Conservation (phyloP, 768 basidiomycete species). For the Boletellus emodensis region DNA sequence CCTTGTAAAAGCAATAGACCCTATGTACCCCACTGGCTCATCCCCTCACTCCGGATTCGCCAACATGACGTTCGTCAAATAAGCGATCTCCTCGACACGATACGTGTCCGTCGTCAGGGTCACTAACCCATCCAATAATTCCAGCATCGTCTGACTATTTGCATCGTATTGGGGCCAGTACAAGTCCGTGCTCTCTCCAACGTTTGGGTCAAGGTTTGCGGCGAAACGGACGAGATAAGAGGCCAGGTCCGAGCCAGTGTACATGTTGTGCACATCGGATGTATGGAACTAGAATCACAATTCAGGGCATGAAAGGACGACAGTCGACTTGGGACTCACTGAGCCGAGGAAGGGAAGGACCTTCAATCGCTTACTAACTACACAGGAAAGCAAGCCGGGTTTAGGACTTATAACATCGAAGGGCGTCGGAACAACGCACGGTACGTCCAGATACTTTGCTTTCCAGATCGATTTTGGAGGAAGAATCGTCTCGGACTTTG, state of each 20-base stretch:
- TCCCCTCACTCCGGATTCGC: conserved; percentile 1
- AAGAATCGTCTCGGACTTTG: conserved; percentile 48
- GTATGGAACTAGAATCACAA: background rate
- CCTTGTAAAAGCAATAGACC: too few relatives aligned
- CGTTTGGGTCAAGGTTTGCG: conserved; percentile 37
- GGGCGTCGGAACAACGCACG: background rate
- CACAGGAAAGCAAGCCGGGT: too few relatives aligned
- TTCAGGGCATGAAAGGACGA: too few relatives aligned
- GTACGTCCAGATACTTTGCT: conserved; percentile 38
- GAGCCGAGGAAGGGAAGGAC: too few relatives aligned
- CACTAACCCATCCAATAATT: conserved; percentile 36
- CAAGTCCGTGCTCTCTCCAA: conserved; percentile 22
- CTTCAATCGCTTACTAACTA: too few relatives aligned
- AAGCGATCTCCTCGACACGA: conserved; percentile 37
- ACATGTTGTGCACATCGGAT: conserved; percentile 42
- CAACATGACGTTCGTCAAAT: conserved; percentile 19
- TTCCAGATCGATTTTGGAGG: conserved; percentile 34
- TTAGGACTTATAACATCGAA: too few relatives aligned
- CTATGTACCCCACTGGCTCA: too few relatives aligned
- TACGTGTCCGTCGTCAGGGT: conserved; percentile 43
- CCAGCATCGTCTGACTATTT: conserved; percentile 34
- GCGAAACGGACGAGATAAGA: conserved; percentile 30
- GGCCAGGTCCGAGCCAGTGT: conserved; percentile 39
- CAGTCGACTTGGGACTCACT: too few relatives aligned
- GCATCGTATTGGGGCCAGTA: conserved; percentile 44